Evolutionary conservation across 768 basidiomycete species (phyloP).

Genomic region (Suillus fuscotomentosus): DNA sequence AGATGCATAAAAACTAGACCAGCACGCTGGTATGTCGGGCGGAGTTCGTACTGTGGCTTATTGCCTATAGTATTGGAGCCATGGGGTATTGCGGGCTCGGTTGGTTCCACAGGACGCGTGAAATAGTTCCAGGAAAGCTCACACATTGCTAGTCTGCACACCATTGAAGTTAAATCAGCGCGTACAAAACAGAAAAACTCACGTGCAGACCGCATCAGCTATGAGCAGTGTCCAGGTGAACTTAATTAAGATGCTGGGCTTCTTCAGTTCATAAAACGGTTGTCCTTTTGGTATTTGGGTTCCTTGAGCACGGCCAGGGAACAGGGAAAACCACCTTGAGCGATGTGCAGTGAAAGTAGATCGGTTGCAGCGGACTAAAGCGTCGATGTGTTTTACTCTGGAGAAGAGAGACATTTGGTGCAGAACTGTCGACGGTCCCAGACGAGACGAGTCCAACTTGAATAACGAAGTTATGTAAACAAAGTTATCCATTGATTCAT

Average conservation of each 20-base stretch:
- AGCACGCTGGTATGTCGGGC: constrained; percentile 28
- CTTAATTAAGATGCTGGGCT: constrained; percentile 18
- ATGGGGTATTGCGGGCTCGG: constrained; percentile 3
- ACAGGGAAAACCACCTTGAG: not conserved
- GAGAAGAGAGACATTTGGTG: constrained; percentile 11
- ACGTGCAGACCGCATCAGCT: constrained; percentile 30
- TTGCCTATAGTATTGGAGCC: constrained; percentile 11
- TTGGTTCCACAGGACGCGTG: constrained; percentile 16
- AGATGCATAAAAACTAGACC: constrained; percentile 27
- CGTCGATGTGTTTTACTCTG: not conserved
- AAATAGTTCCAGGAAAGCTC: constrained; percentile 29
- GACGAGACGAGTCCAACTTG: not conserved
- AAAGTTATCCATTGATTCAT: too few species aligned
- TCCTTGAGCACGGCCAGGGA: not conserved
- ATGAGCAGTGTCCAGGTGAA: constrained; percentile 28
- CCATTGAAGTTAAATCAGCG: not conserved
- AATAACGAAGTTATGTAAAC: not conserved
- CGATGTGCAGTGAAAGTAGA: not conserved
- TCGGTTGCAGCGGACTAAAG: not conserved
- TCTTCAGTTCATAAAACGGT: constrained; percentile 26
- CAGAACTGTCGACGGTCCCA: constrained; percentile 6
- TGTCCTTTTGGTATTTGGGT: constrained; percentile 1
- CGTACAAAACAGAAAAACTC: constrained; percentile 8
- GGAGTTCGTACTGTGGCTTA: constrained; percentile 20
- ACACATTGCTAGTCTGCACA: constrained; percentile 22